Evolutionary conservation across 1,284 basidiomycete genomes (phyloP), one percentile per base, ranked within the genome.

Genomic region (Leccinum fallax): DNA sequence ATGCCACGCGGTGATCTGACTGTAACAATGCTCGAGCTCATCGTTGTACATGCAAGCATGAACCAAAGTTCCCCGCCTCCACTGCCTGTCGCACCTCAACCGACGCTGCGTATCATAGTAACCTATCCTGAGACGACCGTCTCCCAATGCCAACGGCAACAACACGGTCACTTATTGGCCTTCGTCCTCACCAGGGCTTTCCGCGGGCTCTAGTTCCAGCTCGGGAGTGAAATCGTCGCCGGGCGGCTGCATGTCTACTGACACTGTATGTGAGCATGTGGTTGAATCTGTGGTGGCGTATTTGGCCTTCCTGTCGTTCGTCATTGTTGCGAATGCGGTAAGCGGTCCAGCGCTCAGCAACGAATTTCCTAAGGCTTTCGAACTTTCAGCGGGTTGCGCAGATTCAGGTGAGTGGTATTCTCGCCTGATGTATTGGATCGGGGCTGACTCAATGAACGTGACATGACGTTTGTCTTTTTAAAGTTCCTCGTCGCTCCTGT

Each of bases 1-100:
- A 10, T 24, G 24, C 26, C 26, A 28, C 53, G 24, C 24, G 8
- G 32, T 21, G 2, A 51, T 40, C 36, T n/a, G 10, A 55, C 21
- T 83, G 82, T 57, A 83, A 83, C 81, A 6, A 83, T 83, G 82
- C 81, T 82, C 3, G 72, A 82, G 55, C 69, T 83, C 54, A 67
- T 83, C 28, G 73, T 79, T 2, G 71, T 77, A 0, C 69, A 71
- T 0, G 73, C 79, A 28, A 74, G 72, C 53, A 76, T 71, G 10
- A 55, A 67, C 11, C 69, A 64, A 26, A 43, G 56, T 3, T 3
- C 59, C 2, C 43, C 34, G 34, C 34, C 13, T 1, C 70, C 58
- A 3, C 74, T 72, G 13, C 65, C 63, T 21, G 65, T 11, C 34
- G 34, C 34, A 34, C 32, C 13, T 13, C 13, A 73, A 32, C 69